Percentiles rank a stretch among this genome's conserved stretches.
These are phyloP conservation scores for Pseudogymnoascus sp. DNA, from an alignment of 2,329 filamentous ascomycete species.

Conservation along the genomic window DNA sequence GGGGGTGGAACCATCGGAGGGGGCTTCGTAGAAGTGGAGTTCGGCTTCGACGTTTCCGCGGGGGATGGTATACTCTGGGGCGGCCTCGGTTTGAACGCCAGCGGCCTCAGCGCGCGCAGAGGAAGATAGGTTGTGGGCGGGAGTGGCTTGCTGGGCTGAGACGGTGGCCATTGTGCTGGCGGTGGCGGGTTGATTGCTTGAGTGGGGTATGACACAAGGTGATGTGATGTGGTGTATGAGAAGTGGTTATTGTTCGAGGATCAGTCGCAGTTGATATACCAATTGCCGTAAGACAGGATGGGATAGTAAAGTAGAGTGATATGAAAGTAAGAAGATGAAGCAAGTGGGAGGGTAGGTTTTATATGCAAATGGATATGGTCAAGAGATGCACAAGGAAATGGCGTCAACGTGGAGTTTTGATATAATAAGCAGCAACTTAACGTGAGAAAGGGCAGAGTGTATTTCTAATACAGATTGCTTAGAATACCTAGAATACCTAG, in stretches of 20 bases:
- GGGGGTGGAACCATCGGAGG: constrained; percentile 43
- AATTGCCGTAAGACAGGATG: background rate
- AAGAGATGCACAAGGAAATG: background rate
- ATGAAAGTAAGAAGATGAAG: background rate
- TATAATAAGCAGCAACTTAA: background rate
- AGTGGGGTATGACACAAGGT: background rate
- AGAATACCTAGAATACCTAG: background rate
- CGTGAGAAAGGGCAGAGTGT: background rate
- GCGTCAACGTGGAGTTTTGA: background rate
- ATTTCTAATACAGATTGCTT: background rate
- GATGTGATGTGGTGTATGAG: background rate
- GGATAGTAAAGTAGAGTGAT: background rate
- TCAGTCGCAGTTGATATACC: background rate
- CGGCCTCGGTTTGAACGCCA: constrained; percentile 8
- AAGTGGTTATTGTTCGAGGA: background rate
- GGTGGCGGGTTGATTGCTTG: background rate
- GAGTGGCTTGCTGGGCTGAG: constrained; percentile 28
- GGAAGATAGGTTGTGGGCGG: constrained; percentile 32
- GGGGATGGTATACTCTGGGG: constrained; percentile 27
- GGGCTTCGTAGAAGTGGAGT: constrained; percentile 46
- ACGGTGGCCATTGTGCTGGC: constrained; percentile 30
- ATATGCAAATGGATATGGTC: background rate
- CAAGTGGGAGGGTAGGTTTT: background rate
- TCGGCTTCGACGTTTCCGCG: constrained; percentile 42
- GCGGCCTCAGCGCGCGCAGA: constrained; percentile 21